Base-by-base conservation (phyloP, 139 green algal species). In the Parachlorella kessleri region DNA sequence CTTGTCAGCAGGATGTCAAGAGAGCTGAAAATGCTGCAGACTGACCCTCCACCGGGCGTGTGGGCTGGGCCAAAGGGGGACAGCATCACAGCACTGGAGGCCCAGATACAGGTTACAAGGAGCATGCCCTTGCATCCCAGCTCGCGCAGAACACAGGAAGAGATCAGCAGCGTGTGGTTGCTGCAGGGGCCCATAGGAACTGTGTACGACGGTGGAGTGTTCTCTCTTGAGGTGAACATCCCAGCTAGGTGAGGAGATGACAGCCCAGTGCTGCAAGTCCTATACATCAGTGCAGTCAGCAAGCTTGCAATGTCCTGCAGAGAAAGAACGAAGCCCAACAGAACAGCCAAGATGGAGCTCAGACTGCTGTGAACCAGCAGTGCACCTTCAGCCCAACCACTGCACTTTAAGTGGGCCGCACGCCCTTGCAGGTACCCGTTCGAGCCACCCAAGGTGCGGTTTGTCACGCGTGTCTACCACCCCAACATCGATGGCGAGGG, bases 401-500 rank as follows among this genome's bases (percentile, higher is more conserved):
- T 63, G 10, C 14, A 7, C 7, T 37, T 26, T 72, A 33, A 32
- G 40, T n/a, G n/a, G n/a, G 23, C 24, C 28, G 48, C 24, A 32
- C 1, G 28, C 3, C 10, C 41, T 59, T 48, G 30, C 71, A 90
- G 88, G 65, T 93, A 93, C 78, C 89, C 89, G 1, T 90, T 92
- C 28, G 88, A 93, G 75, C 89, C 89, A 1, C 89, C 88, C 36
- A 88, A 91, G 55, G 88, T 92, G 4, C 75, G 65, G 38, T 94
- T 94, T 59, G n/a, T 66, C 6, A 94, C 90, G 7, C 85, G 75
- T 24, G 80, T 95, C 8, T 94, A 95, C 79, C 91, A 95, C 70
- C 90, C 90, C 23, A 95, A 95, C 86, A 91, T 95, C 26, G 85
- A 93, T n/a, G 59, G 76, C 10, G 81, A 83, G 48, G 90, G 86